Evolutionary conservation across 2,329 filamentous ascomycete species (phyloP), one percentile per base, ranked within the genome.

Genomic region (Diplocarpon rosae): DNA sequence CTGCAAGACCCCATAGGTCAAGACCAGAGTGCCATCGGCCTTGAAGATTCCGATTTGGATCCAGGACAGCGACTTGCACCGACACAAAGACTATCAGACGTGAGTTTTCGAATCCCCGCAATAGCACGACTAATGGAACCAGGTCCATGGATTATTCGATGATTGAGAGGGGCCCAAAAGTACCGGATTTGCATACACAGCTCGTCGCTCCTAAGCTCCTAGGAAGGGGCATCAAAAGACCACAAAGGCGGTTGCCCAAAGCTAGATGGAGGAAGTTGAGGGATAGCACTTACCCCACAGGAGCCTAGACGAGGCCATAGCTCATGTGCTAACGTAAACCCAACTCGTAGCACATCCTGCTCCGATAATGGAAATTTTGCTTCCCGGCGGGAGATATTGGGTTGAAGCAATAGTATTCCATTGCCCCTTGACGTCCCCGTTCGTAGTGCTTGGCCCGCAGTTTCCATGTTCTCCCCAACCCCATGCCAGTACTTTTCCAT

Each of bases 401-500:
- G 69, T 67, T 37, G 78, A 73, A 16, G 73, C 72, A 58, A 93
- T 75, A 47, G 76, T 66, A 59, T 82, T 88, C 70, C 75, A 85
- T 48, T 70, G 70, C 9, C 75, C 81, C 52, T 80, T 82, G 37
- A 88, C 78, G 63, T 85, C 76, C 39, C 77, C 78, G 49, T 73
- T 67, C 49, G 78, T 76, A 11, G 66, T 69, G 34, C 73, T 69
- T 30, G 78, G 75, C 2, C 92, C 92, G 62, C 92, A 98, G 62
- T 98, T 98, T 1, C 92, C 92, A 65, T 98, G 92, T 65, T 96
- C 90, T 1, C 88, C 89, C 92, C 92, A 98, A 15, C 92, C 92
- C 87, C 90, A 96, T 1, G 85, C 76, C 39, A 93, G 65, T 1
- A 95, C 77, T 40, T 80, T 74, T 1, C 77, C 77, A 15, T 73